Percentiles rank a stretch among this genome's conserved stretches.
phyloP scores from a whole-genome alignment of 306 rosid genomes.

The Sicyos edulis region DNA sequence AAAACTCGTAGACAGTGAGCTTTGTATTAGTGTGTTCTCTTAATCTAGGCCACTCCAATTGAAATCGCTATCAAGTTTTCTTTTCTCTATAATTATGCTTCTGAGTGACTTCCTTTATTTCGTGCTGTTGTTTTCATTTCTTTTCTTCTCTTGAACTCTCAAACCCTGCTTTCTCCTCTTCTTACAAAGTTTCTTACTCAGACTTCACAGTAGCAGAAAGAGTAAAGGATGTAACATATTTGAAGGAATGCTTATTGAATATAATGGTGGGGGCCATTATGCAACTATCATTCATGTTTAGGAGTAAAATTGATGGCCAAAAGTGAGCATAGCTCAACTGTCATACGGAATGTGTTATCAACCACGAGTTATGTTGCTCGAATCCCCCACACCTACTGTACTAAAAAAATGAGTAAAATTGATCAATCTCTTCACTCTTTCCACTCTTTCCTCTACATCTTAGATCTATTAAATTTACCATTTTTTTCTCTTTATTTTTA shows the following conservation, averaged over 20 bases:
- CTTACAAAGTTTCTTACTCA: no score
- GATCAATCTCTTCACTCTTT: conserved; percentile 4
- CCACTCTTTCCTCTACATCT: conserved; percentile 3
- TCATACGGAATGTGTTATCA: no score
- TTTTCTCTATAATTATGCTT: neutral
- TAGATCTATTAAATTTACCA: neutral
- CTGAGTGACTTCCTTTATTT: neutral
- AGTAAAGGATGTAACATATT: no score
- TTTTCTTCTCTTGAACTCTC: neutral
- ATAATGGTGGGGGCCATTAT: neutral
- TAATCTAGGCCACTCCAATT: neutral
- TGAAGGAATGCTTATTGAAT: neutral
- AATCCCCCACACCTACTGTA: no score
- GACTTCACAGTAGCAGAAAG: no score
- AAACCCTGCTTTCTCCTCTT: neutral
- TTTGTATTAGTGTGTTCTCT: neutral
- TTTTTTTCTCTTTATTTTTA: neutral
- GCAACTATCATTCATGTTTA: neutral
- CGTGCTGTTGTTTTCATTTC: neutral
- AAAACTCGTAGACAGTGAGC: neutral
- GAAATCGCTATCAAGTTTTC: neutral
- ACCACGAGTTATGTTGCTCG: no score
- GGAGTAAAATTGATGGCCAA: neutral
- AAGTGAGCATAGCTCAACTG: no score
- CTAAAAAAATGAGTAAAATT: neutral